phyloP scores from a whole-genome alignment of 2,329 filamentous ascomycete species.

The Fusarium aywerte region DNA sequence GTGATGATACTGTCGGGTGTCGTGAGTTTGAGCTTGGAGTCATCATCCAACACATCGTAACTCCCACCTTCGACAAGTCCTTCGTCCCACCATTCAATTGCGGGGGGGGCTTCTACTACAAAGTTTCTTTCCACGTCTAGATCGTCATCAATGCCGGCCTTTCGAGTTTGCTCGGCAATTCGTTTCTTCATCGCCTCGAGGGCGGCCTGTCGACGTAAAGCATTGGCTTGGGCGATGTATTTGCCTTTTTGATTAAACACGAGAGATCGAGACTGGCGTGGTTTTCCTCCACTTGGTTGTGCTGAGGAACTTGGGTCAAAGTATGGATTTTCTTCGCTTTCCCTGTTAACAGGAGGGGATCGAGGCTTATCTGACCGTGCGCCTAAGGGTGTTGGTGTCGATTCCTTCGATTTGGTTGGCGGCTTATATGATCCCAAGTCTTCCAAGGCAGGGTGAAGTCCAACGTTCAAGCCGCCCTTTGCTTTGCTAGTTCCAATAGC shows the following conservation, averaged over 20 bases:
- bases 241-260: constrained; percentile 96
- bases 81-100: constrained; percentile 98
- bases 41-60: constrained; percentile 76
- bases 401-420: constrained; percentile 52
- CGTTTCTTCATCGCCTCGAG: constrained; percentile 95
- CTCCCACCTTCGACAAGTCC: constrained; percentile 78
- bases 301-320: constrained; percentile 76
- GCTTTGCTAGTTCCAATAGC: constrained; percentile 71
- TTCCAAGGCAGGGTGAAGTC: constrained; percentile 79
- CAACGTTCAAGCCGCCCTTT: constrained; percentile 77
- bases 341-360: constrained; percentile 5
- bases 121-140: constrained; percentile 90
- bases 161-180: constrained; percentile 86
- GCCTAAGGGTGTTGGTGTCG: constrained; percentile 31
- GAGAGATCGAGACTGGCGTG: constrained; percentile 78
- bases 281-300: constrained; percentile 67
- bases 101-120: constrained; percentile 82
- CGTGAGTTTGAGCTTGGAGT: constrained; percentile 75
- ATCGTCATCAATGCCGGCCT: constrained; percentile 94
- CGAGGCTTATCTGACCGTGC: constrained; percentile 31
- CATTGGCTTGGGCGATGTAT: constrained; percentile 94
- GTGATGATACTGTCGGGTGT: constrained; percentile 89
- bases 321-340: constrained; percentile 73
- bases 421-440: constrained; percentile 62
- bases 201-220: constrained; percentile 84